Evolutionary conservation across 2,329 filamentous ascomycete species (phyloP), one percentile per base, ranked within the genome.

Genomic region (Rhinocladiella mackenziei): DNA sequence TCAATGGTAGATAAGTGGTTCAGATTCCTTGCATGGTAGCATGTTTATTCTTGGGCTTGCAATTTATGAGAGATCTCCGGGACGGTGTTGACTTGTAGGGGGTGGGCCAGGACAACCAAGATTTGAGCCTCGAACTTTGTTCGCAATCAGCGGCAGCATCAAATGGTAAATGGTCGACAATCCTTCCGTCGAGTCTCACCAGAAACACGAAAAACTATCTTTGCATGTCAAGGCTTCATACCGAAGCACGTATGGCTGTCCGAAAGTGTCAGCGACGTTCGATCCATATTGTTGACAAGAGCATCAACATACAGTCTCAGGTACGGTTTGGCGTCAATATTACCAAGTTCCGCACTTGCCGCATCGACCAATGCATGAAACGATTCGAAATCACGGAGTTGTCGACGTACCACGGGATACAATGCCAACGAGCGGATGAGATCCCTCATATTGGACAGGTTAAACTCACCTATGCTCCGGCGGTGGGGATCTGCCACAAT

Each of bases 391-490:
- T 8, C 37, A 11, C 34, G 28, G n/a, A 48, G 5, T 5, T 41
- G 18, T 18, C 45, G 40, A 23, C 31, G n/a, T 3, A 39, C 35
- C 9, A 45, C 34, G 14, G 45, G 37, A 33, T 45, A 52, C 19
- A 42, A 14, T n/a, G 28, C 36, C 11, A 52, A 8, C 6, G 49
- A 39, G 14, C 34, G 34, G 29, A 52, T 42, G 11, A 48, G 30
- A 4, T 42, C 44, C 36, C 28, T 36, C 41, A 48, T 48, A 19
- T 48, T 52, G 14, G 41, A 23, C n/a, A 52, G 19, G 20, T 52
- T 52, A 13, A 28, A 31, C 32, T 45, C 41, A 11, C 49, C 49
- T 3, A 52, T 52, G 19, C 11, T 32, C 18, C 41, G 37, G 7
- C 31, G 23, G 15, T 38, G 49, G 5, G 25, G n/a, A 33, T 52